Evolutionary conservation across 2,329 filamentous ascomycete species (phyloP), one percentile per base, ranked within the genome.

Genomic region (Exophiala sideris): DNA sequence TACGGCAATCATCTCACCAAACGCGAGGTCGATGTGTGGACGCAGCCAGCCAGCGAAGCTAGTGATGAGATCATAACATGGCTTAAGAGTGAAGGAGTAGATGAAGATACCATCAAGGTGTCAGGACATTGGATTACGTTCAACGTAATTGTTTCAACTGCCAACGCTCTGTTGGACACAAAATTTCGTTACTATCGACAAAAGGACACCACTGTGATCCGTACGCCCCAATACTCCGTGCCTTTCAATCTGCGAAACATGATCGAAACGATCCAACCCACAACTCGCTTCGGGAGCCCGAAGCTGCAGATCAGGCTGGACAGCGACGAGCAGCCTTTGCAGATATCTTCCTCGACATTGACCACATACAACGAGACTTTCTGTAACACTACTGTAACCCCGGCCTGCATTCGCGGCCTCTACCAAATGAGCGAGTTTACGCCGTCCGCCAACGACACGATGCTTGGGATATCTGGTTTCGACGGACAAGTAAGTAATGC

Each of bases 181-280:
- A 71, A 73, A 5, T 87, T 86, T 66, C 75, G 73, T 53, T 76
- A 77, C 59, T 87, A 81, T 64, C 73, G 77, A 55, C 76, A 79
- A 60, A 63, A 70, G 10, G 67, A 70, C 10, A 71, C 68, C 16
- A 70, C 71, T 36, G 77, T 73, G 60, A 74, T 86, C 36, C 77
- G 84, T 40, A 77, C 79, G 4, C 68, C 81, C 12, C 71, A 76
- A 44, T 88, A 88, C 68, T 86, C 82, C 0, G 76, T 88, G 1
- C 86, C 85, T 0, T 72, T 73, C 47, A 67, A 75, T 0, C 67
- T 88, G 6, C 74, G 76, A 48, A 63, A 72, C 40, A 74, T 82
- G 62, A 75, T 88, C 53, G 79, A 81, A 54, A 75, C 86, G 64
- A 81, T 87, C 45, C 82, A 86, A 66, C 84, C 84, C 1, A 87